These are phyloP conservation scores for Trichothecium roseum DNA, from an alignment of 2,329 filamentous ascomycete genomes.

Conservation along the genomic window DNA sequence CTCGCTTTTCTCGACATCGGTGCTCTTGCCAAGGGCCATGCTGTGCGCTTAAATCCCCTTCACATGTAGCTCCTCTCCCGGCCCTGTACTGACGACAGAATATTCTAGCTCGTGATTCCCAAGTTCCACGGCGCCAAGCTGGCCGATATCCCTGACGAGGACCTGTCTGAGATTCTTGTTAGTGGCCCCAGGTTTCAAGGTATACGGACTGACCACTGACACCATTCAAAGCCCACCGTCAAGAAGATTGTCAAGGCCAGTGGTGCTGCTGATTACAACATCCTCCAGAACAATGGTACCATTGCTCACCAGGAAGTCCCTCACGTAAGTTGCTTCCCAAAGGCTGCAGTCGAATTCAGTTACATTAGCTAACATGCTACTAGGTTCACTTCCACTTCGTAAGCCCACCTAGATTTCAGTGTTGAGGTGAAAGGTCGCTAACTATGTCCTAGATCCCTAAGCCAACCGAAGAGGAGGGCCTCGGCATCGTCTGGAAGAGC, in stretches of 20 bases:
- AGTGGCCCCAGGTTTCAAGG: constrained; percentile 11
- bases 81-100: neutral
- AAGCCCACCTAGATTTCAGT: constrained; percentile 16
- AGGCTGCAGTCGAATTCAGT: neutral
- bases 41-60: constrained; percentile 46
- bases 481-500: constrained; percentile 72
- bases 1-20: constrained; percentile 95
- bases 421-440: constrained; percentile 4
- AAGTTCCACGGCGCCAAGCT: constrained; percentile 92
- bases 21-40: constrained; percentile 78
- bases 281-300: constrained; percentile 90
- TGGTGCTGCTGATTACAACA: constrained; percentile 75
- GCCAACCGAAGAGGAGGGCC: constrained; percentile 71
- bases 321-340: constrained; percentile 53
- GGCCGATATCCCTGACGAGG: constrained; percentile 83
- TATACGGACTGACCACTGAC: neutral
- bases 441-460: constrained; percentile 68
- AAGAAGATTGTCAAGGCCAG: constrained; percentile 77
- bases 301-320: constrained; percentile 88
- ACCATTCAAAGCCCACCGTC: constrained; percentile 31
- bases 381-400: constrained; percentile 93
- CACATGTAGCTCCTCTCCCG: no score
- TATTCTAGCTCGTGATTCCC: constrained; percentile 75
- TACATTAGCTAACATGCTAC: constrained; percentile 3
- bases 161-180: constrained; percentile 72